Percentiles rank a stretch among this genome's conserved stretches.
Evolutionary conservation across 108 stramenopile genomes (phyloP).

Genomic region (Pseudonitzschia multiseries): DNA sequence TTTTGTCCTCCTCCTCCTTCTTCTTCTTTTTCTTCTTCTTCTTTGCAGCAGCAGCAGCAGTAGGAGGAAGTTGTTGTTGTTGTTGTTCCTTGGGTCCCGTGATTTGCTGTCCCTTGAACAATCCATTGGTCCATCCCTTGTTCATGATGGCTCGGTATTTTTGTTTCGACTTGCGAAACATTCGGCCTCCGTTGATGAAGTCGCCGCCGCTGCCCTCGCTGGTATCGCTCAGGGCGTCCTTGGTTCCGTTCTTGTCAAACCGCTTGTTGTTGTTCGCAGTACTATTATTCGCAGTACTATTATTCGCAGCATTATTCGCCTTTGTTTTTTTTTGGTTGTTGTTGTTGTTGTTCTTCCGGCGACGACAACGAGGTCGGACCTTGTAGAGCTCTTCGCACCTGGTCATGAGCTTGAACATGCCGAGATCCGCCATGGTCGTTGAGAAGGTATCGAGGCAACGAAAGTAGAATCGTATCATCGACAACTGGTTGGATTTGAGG

Average conservation of each 20-base stretch:
- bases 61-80: too few species aligned
- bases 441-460: conserved; percentile 16
- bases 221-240: conserved; percentile 26
- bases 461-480: conserved; percentile 22
- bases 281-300: too few species aligned
- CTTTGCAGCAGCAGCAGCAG: background rate
- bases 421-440: conserved; percentile 23
- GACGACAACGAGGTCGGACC: conserved; percentile 28
- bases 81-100: too few species aligned
- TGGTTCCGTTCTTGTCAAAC: conserved; percentile 13
- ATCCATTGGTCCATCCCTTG: conserved; percentile 28
- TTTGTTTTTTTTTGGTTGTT: conserved; percentile 26
- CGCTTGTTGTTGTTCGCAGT: too few species aligned
- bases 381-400: conserved; percentile 32
- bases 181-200: conserved; percentile 8
- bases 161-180: conserved; percentile 27
- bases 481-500: conserved; percentile 21
- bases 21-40: conserved; percentile 3
- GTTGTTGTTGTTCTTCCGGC: too few species aligned
- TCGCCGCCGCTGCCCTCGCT: conserved; percentile 7
- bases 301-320: too few species aligned
- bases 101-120: conserved; percentile 7
- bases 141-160: conserved; percentile 25
- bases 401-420: conserved; percentile 25
- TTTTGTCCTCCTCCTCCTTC: background rate